Conservation (phyloP, 331 rosid species). For the Cydonia oblonga region DNA sequence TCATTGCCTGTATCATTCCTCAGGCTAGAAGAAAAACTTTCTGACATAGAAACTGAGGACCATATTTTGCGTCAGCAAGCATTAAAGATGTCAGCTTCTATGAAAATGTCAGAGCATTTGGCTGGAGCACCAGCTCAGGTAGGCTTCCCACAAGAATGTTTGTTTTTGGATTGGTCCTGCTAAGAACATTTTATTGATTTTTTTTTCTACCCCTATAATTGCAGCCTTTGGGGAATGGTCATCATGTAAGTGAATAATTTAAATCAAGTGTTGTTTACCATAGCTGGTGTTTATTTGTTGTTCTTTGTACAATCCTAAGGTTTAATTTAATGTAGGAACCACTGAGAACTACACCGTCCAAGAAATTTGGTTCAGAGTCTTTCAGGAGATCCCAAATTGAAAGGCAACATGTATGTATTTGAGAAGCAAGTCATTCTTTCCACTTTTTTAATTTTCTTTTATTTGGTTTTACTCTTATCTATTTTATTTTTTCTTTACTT, state of each 20-base stretch:
- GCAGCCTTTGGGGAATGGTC: conserved; percentile 61
- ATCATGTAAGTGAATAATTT: conserved; percentile 44
- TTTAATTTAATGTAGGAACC: conserved; percentile 33
- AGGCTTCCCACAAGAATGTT: conserved; percentile 5
- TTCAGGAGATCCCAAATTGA: conserved; percentile 58
- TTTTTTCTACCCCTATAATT: conserved; percentile 17
- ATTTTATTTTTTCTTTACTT: conserved; percentile 7
- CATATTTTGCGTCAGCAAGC: conserved; percentile 65
- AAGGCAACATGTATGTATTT: conserved; percentile 59
- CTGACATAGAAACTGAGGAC: conserved; percentile 81
- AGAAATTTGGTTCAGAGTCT: conserved; percentile 49
- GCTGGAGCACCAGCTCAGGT: conserved; percentile 33
- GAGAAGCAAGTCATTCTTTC: conserved; percentile 9
- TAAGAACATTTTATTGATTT: conserved; percentile 26
- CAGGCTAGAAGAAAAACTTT: conserved; percentile 85
- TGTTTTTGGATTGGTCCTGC: background rate
- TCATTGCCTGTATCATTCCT: background rate
- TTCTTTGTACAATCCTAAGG: conserved; percentile 13
- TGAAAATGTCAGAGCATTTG: conserved; percentile 41
- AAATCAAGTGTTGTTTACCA: background rate
- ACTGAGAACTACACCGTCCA: conserved; percentile 23
- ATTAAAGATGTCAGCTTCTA: conserved; percentile 50
- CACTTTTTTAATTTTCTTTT: background rate
- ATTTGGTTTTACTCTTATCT: conserved; percentile 1
- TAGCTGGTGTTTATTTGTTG: conserved; percentile 8